Conservation (phyloP, 768 basidiomycete species). For the Tricholoma furcatifolium region DNA sequence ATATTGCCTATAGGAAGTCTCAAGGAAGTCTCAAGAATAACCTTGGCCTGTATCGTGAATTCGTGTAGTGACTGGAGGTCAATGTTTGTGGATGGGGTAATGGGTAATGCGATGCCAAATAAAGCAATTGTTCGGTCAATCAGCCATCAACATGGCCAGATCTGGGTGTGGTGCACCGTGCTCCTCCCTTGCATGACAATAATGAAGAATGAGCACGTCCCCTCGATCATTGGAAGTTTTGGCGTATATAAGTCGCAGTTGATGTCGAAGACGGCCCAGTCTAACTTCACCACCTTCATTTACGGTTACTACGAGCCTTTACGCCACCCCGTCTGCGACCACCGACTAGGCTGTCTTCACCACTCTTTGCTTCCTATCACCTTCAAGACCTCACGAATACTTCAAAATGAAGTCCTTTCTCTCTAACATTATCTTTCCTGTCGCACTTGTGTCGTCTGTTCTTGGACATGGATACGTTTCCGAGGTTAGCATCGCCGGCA, state of each 20-base stretch:
- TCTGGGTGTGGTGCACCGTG: too few relatives aligned
- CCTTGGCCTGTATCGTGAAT: too few relatives aligned
- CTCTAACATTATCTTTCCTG: slow-evolving; percentile 26
- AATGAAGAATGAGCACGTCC: too few relatives aligned
- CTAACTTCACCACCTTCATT: not conserved
- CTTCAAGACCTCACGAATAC: not conserved
- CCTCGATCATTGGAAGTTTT: not conserved
- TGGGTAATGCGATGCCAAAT: too few relatives aligned
- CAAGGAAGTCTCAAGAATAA: too few relatives aligned
- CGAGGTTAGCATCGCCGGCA: slow-evolving; percentile 37
- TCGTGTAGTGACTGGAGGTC: too few relatives aligned
- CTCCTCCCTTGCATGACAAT: too few relatives aligned
- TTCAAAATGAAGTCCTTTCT: slow-evolving; percentile 22
- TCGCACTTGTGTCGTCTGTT: slow-evolving; percentile 34
- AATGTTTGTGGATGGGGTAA: too few relatives aligned
- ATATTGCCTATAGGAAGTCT: too few relatives aligned
- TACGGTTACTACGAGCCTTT: not conserved
- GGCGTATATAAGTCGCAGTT: not conserved
- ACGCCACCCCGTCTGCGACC: slow-evolving; percentile 1
- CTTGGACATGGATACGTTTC: slow-evolving; percentile 46
- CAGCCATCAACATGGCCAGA: too few relatives aligned
- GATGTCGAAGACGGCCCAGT: not conserved
- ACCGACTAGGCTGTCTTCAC: not conserved
- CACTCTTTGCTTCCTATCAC: slow-evolving; percentile 7
- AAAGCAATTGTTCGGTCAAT: too few relatives aligned